phyloP scores from a whole-genome alignment of 495 filamentous ascomycete species.

The Penicillium parvum region DNA sequence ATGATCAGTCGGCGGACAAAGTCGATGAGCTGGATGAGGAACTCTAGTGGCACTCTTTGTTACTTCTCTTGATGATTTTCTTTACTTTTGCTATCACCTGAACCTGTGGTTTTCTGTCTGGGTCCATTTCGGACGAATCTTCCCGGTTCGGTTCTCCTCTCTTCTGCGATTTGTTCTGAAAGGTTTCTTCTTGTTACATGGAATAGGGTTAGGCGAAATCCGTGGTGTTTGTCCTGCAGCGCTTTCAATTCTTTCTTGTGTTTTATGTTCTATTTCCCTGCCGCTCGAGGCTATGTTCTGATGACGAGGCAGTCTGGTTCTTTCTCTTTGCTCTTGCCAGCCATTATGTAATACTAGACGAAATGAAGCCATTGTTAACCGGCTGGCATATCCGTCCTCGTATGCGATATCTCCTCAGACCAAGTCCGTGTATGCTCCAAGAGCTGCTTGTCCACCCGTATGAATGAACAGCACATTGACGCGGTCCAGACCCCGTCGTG shows the following conservation, averaged over 20 bases:
- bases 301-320: slow-evolving; percentile 18
- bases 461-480: slow-evolving; percentile 40
- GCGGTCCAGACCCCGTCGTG: slow-evolving; percentile 2
- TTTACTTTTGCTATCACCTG: slow-evolving; percentile 7
- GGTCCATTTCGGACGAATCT: slow-evolving; percentile 6
- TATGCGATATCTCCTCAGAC: background rate
- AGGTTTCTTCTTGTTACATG: slow-evolving; percentile 21
- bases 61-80: slow-evolving; percentile 3
- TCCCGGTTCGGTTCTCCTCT: slow-evolving; percentile 3
- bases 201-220: slow-evolving; percentile 14
- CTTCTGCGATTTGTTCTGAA: slow-evolving; percentile 3
- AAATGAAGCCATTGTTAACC: slow-evolving; percentile 19
- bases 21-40: slow-evolving; percentile 2
- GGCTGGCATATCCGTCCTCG: background rate
- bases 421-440: slow-evolving; percentile 33
- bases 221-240: slow-evolving; percentile 21
- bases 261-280: slow-evolving; percentile 10
- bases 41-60: background rate
- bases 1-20: background rate
- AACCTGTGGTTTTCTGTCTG: slow-evolving; percentile 4
- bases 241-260: slow-evolving; percentile 8
- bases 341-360: slow-evolving; percentile 26
- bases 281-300: slow-evolving; percentile 18
- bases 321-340: slow-evolving; percentile 14
- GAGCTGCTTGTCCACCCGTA: slow-evolving; percentile 37